Base-by-base conservation (phyloP, 1,284 basidiomycete genomes). In the Phenoliferia sp. region DNA sequence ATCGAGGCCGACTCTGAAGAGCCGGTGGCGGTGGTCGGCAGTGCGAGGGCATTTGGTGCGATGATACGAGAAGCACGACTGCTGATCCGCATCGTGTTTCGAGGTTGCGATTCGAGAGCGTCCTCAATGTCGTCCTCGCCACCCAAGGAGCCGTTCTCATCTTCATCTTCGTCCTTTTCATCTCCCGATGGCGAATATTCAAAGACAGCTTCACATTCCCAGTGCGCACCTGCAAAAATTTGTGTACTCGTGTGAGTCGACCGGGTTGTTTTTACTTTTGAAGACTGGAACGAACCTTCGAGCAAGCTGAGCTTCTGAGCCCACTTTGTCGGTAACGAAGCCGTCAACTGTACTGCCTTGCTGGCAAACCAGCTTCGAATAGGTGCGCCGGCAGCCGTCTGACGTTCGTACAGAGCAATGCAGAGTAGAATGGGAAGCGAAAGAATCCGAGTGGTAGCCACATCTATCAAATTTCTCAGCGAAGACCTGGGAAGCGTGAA, bases 371-470 rank as follows among this genome's bases (percentile, higher is more conserved):
- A 68, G 6, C 54, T 48, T 39, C 44, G 28, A 6, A 70, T 36
- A 5, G 65, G 50, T 5, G 64, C 39, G 35, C 66, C 67, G 3
- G 61, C n/a, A 2, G 52, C 52, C 12, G 63, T 44, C 32, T 72
- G 66, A 4, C 92, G 85, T 79, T 96, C 93, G 79, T 92, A 94
- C 9, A 88, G 75, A 2, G 86, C 86, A 71, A 96, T 94, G 58
- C 83, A 75, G 54, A 94, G 79, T 29, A 96, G 83, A 63, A 88
- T 85, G 0, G 92, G 92, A 75, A 94, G 88, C 17, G 86, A 86
- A 85, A 88, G 70, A 17, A 70, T 63, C 3, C 66, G 65, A 1
- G 68, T 68, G n/a, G 67, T 44, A 36, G 68, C 57, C 19, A 73
- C 64, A 61, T 73, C 61, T 64, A 61, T 26, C 35, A 34, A 34